Evolutionary conservation across 2,329 filamentous ascomycete species (phyloP).

Genomic region (Scedosporium dehoogii): DNA sequence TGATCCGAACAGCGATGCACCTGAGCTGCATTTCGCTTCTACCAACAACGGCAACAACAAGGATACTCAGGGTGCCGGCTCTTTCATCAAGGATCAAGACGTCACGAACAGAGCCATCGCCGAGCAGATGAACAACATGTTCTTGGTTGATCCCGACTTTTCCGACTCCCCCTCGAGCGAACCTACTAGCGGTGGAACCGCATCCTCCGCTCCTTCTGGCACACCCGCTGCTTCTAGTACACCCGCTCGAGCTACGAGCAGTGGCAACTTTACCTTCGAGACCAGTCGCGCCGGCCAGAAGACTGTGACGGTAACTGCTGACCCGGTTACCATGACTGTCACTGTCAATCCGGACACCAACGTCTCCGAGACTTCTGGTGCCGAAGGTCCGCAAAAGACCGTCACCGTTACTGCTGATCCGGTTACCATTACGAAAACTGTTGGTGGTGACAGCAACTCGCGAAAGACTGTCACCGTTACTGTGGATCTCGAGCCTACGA

Average conservation of each 20-base stretch:
- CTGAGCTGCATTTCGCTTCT: conserved; percentile 23
- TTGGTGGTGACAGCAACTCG: background rate
- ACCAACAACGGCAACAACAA: conserved; percentile 17
- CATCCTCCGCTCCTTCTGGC: conserved; percentile 8
- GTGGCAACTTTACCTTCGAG: conserved; percentile 8
- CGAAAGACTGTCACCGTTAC: conserved; percentile 26
- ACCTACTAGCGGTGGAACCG: conserved; percentile 13
- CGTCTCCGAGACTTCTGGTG: conserved; percentile 6
- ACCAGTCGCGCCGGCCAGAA: conserved; percentile 8
- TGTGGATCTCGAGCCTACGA: conserved; percentile 22
- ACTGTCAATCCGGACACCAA: background rate
- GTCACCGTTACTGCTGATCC: conserved; percentile 15
- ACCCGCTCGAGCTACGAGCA: background rate
- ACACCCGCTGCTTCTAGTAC: background rate
- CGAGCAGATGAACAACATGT: conserved; percentile 34
- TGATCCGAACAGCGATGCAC: conserved; percentile 1
- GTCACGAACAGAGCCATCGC: conserved; percentile 33
- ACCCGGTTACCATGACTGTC: background rate
- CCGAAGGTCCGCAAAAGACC: conserved; percentile 8
- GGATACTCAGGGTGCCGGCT: conserved; percentile 9
- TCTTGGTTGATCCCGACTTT: conserved; percentile 29
- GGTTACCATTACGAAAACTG: conserved; percentile 25
- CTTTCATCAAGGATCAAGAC: conserved; percentile 24
- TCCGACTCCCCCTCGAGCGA: conserved; percentile 8
- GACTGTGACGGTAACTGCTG: background rate